Base-by-base conservation (phyloP, 352 stramenopile species). In the Phytophthora agathidicida region DNA sequence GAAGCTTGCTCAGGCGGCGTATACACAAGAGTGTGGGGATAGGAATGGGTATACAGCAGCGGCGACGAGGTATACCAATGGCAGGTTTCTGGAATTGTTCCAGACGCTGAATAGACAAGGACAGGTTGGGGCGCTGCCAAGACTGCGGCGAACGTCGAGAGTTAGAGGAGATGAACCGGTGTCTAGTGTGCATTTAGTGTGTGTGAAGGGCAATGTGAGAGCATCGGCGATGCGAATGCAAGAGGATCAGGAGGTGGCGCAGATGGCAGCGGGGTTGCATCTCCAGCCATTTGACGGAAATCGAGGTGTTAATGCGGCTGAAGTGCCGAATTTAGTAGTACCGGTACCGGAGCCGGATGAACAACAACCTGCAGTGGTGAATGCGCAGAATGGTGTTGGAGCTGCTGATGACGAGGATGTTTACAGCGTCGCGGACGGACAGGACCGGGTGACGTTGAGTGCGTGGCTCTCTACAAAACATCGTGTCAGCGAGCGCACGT, bases 401-500 rank as follows among this genome's bases (percentile, higher is more conserved):
- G 27, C 44, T 41, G 50, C 52, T 24, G 73, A 68, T 26, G 66
- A 81, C 9, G 68, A 76, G 27, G 73, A 82, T 33, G 62, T 78
- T 13, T 77, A 68, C 22, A 81, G 72, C 28, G 56, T 81, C 16
- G 61, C 56, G 14, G 69, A 86, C 19, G 71, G 72, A 5, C 63
- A 56, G 14, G 33, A 66, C 17, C 60, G 70, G 11, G 23, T 71
- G 19, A 83, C 65, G 13, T 42, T 87, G 26, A 60, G 46, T 8
- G 38, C 48, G n/a, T 92, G 83, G 80, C 62, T 89, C 19, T 27
- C 51, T 0, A 60, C 55, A 7, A 64, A 68, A 20, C 32, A 60
- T 5, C 49, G 54, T 2, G 56, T 86, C 14, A 73, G 56, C 9
- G 74, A 80, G 42, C 44, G 31, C 19, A 69, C 63, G 14, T 56